Base-by-base conservation (phyloP, 495 filamentous ascomycete species). In the Penicillium paxilli region DNA sequence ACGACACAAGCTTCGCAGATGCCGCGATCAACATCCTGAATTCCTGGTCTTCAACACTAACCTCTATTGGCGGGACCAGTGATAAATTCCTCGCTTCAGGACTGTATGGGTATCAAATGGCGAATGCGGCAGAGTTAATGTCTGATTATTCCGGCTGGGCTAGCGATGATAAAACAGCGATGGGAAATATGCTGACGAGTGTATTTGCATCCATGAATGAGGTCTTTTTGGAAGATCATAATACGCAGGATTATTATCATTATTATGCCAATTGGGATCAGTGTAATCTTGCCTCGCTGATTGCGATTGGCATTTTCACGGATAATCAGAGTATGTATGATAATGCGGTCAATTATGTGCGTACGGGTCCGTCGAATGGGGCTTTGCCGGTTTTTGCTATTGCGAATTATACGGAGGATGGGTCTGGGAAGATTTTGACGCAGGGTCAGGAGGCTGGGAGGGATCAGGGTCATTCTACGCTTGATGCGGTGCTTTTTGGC, bases 191-290 rank as follows among this genome's bases (percentile, higher is more conserved):
- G 66, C 48, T 78, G 9, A 21, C 40, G 17, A 42, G 23, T 23
- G 40, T 42, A 3, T 42, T 77, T 48, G 64, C 62, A 26, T 57
- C 70, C 4, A 61, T 72, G 59, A 76, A 71, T 41, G 56, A 53
- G 12, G 42, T 62, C 17, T 76, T 70, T 46, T 47, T 71, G 1
- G 42, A 58, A 12, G 55, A 64, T 23, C 69, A 78, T 37, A 71
- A 71, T 46, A 58, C 47, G 11, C 53, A 54, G 14, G 54, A 44
- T 1, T 64, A 68, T 22, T 59, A 69, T 42, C 73, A 76, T 45
- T 76, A 72, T 59, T 78, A 65, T 58, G 73, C 73, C 16, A 79
- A 79, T 46, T 79, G 75, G 73, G 75, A 79, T 44, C 60, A 73
- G 16, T 74, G 69, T 51, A 77, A 79, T 40, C 65, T 76, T n/a